Conservation (phyloP, 371 early-diverging fungal genomes). For the Chytridiales sp. region DNA sequence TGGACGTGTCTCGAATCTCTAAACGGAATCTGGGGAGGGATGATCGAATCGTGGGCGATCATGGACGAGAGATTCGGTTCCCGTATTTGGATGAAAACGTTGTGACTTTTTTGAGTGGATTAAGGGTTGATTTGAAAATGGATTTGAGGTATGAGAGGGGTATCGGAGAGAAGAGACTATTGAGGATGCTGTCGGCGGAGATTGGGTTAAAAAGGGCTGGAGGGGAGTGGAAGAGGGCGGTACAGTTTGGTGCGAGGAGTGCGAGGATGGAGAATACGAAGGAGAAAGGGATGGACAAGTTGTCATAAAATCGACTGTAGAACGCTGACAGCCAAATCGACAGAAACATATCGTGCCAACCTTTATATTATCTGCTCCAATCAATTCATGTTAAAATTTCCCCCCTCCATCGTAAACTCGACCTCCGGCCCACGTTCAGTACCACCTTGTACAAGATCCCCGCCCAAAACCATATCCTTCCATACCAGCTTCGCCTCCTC, state of each 20-base stretch:
- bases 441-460: too few species aligned
- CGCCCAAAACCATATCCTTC: too few species aligned
- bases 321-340: too few species aligned
- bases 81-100: slow-evolving; percentile 82
- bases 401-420: too few species aligned
- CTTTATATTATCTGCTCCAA: too few species aligned
- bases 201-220: slow-evolving; percentile 35
- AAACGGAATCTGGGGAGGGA: slow-evolving; percentile 90
- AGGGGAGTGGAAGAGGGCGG: slow-evolving; percentile 83
- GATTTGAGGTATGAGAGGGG: slow-evolving; percentile 79
- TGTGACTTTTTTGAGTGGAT: slow-evolving; percentile 61
- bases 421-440: too few species aligned
- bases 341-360: too few species aligned
- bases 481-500: too few species aligned
- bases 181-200: slow-evolving; percentile 55
- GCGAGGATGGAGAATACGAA: slow-evolving; percentile 79
- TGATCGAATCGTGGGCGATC: slow-evolving; percentile 89
- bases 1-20: slow-evolving; percentile 84
- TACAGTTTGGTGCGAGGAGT: slow-evolving; percentile 95
- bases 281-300: too few species aligned
- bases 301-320: too few species aligned
- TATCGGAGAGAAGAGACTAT: slow-evolving; percentile 87
- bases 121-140: slow-evolving; percentile 78
- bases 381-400: too few species aligned
- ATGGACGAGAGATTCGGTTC: slow-evolving; percentile 79